Evolutionary conservation across 371 early-diverging fungal genomes (phyloP), one percentile per base, ranked within the genome.

Genomic region (Mucor sp.): DNA sequence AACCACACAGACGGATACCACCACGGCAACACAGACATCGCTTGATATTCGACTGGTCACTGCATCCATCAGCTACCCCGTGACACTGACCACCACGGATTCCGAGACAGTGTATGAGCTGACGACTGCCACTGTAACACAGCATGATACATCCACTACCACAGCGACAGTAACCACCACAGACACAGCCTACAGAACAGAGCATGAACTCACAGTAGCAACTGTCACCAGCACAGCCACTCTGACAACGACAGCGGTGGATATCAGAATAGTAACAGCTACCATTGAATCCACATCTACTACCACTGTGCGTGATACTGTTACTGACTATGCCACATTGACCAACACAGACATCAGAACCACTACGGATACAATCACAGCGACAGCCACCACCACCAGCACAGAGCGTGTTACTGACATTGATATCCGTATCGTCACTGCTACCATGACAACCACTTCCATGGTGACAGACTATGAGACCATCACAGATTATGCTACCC

Each of bases 341-440:
- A 50, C 50, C 19, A 50, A 25, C 19, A 50, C 21, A 4, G 50
- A 50, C 12, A 9, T 50, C 21, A 50, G 25, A 25, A 50, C 50
- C 21, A 58, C 58, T 4, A 58, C 33, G 8, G 33, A 32, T 23
- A 58, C 32, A 4, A 56, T 56, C 12, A 60, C 60, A 43, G 60
- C 37, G 6, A 63, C 27, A 14, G 15, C 41, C 9, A 57, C 64
- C 19, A 30, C 30, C 14, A 63, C 64, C 4, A 6, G 19, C 3
- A 63, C 64, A 43, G 56, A 19, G 3, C 56, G 41, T 23, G 25
- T 27, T 4, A 60, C 39, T 17, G 43, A 60, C 23, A 32, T 60
- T 12, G 60, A 60, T 12, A 43, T 60, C 27, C 43, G 60, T 19
- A 21, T 60, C 43, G 60, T 60, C 43, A 60, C 60, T n/a, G 28